A percentile compares a stretch with the other conserved stretches of the same genome.
phyloP scores from a whole-genome alignment of 2,329 filamentous ascomycete genomes.

The Exutisphaerella laricina region DNA sequence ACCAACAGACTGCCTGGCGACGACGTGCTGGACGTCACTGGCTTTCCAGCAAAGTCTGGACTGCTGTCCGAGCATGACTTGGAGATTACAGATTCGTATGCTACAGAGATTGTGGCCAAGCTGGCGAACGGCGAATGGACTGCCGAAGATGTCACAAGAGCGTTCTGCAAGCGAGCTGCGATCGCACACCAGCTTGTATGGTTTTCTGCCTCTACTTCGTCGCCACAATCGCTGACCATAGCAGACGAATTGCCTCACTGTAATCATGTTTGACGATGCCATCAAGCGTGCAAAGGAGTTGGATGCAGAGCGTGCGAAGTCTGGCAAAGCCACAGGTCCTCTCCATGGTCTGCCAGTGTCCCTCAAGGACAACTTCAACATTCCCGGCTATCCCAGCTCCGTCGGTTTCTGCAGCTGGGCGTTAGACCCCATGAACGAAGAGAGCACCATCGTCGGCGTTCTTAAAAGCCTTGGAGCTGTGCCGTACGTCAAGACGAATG shows the following conservation, averaged over 20 bases:
- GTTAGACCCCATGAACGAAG: slow-evolving; percentile 51
- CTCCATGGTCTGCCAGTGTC: slow-evolving; percentile 63
- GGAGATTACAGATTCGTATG: slow-evolving; percentile 44
- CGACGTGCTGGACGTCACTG: slow-evolving; percentile 51
- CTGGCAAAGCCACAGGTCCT: slow-evolving; percentile 51
- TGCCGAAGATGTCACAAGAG: slow-evolving; percentile 47
- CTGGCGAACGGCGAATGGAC: slow-evolving; percentile 43
- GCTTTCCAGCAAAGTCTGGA: slow-evolving; percentile 52
- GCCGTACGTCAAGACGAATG: slow-evolving; percentile 65
- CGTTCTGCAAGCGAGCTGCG: slow-evolving; percentile 52
- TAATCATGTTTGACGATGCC: slow-evolving; percentile 52
- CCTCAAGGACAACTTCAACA: slow-evolving; percentile 66
- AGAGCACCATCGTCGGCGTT: slow-evolving; percentile 54
- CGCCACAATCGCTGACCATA: not conserved
- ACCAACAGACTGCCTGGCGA: slow-evolving; percentile 49
- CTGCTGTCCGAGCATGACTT: slow-evolving; percentile 54
- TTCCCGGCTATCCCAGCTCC: slow-evolving; percentile 55
- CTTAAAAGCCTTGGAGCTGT: slow-evolving; percentile 58
- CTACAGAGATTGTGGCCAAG: slow-evolving; percentile 38
- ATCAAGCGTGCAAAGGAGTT: slow-evolving; percentile 48
- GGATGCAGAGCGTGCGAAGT: slow-evolving; percentile 46
- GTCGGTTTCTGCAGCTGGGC: slow-evolving; percentile 61
- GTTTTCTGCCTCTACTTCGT: not conserved
- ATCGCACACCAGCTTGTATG: slow-evolving; percentile 51
- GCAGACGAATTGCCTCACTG: slow-evolving; percentile 56